phyloP scores from a whole-genome alignment of 208 protist species.

The Crithidia acanthocephali region DNA sequence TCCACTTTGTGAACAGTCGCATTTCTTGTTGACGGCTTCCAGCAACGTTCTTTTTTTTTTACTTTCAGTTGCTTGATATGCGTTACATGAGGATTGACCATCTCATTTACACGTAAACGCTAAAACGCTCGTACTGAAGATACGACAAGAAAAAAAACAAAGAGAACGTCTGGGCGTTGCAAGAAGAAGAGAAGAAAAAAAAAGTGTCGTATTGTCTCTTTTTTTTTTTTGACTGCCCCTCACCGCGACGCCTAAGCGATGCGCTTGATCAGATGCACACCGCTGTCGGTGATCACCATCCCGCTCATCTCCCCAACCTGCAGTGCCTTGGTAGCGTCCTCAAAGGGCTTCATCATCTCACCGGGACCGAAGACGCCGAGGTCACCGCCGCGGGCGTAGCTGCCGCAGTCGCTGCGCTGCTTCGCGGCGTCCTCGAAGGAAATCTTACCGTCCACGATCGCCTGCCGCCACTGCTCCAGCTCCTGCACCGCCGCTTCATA shows the following conservation, averaged over 20 bases:
- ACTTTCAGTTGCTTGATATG: too few species aligned
- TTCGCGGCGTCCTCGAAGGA: constrained; percentile 85
- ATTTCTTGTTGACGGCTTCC: too few species aligned
- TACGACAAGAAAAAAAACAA: too few species aligned
- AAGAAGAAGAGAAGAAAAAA: too few species aligned
- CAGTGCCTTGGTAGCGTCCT: constrained; percentile 85
- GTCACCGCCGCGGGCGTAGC: constrained; percentile 81
- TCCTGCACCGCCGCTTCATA: constrained; percentile 79
- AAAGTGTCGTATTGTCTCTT: too few species aligned
- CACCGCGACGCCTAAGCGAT: constrained; percentile 44
- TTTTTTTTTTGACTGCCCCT: background rate
- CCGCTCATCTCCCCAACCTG: constrained; percentile 85
- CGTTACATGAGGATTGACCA: too few species aligned
- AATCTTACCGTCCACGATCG: constrained; percentile 69
- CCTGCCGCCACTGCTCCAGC: constrained; percentile 69
- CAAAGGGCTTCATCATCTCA: constrained; percentile 95
- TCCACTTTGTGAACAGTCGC: too few species aligned
- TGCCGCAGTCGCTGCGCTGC: constrained; percentile 92
- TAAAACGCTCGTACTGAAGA: too few species aligned
- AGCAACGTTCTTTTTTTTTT: too few species aligned
- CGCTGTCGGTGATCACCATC: constrained; percentile 89
- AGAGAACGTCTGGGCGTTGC: too few species aligned
- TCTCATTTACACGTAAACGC: too few species aligned
- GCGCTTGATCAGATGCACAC: constrained; percentile 93
- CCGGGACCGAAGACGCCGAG: constrained; percentile 89